Percentiles rank a stretch among this genome's conserved stretches.
phyloP scores from a whole-genome alignment of 805 yeast genomes.

The Yarrowia sp. region DNA sequence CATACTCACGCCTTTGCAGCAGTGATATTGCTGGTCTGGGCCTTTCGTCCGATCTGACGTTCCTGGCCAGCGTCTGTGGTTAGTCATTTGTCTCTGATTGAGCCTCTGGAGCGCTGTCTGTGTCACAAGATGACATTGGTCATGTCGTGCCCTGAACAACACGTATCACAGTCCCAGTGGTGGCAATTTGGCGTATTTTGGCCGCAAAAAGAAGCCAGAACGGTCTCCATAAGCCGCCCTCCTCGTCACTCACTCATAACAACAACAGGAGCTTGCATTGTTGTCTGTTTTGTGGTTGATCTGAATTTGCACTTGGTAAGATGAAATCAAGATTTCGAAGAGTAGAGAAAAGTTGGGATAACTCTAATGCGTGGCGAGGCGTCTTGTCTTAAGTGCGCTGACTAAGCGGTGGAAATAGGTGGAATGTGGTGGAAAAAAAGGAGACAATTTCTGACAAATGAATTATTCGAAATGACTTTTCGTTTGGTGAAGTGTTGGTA shows the following conservation, averaged over 20 bases:
- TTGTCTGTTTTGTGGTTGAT: constrained; percentile 37
- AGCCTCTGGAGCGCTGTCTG: background rate
- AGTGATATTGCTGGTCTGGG: constrained; percentile 94
- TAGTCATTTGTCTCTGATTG: background rate
- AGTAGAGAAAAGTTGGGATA: constrained; percentile 38
- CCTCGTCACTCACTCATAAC: constrained; percentile 60
- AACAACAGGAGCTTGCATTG: constrained; percentile 85
- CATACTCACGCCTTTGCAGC: constrained; percentile 87
- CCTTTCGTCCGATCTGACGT: constrained; percentile 95
- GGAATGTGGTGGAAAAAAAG: background rate
- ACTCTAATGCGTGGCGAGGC: constrained; percentile 32
- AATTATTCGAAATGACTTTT: background rate
- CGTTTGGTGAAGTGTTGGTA: background rate
- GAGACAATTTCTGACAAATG: background rate
- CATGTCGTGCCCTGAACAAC: background rate
- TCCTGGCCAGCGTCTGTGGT: constrained; percentile 74
- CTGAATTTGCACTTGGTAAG: background rate
- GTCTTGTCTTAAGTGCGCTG: background rate
- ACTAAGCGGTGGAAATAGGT: background rate
- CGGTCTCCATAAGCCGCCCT: background rate
- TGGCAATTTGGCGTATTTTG: background rate
- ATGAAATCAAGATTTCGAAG: constrained; percentile 33
- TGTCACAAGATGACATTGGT: background rate
- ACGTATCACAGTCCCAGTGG: background rate
- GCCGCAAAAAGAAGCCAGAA: background rate